Evolutionary conservation across 1,139 yeast species (phyloP).

Genomic region (Suhomyces wounanorum): DNA sequence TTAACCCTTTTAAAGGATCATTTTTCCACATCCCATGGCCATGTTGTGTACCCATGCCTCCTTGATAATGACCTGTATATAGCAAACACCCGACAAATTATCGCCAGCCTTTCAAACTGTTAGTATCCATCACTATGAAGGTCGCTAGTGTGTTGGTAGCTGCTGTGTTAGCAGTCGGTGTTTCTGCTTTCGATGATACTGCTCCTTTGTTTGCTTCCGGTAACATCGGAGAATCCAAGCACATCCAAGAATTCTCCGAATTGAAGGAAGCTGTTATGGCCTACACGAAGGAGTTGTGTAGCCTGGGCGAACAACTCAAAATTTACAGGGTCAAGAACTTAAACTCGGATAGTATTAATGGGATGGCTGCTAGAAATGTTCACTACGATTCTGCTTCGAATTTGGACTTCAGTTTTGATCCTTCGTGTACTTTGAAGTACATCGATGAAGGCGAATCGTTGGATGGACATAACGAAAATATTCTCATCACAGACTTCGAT

Average conservation of each 20-base stretch:
- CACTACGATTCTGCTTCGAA: slow-evolving; percentile 28
- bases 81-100: slow-evolving; percentile 1
- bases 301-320: slow-evolving; percentile 17
- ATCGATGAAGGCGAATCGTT: slow-evolving; percentile 10
- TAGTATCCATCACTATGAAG: slow-evolving; percentile 18
- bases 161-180: slow-evolving; percentile 13
- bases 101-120: not conserved
- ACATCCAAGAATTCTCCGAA: slow-evolving; percentile 24
- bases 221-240: slow-evolving; percentile 17
- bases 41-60: not conserved
- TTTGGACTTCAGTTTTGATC: slow-evolving; percentile 25
- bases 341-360: not conserved
- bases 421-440: slow-evolving; percentile 17
- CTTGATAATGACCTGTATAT: slow-evolving; percentile 4
- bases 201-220: slow-evolving; percentile 29
- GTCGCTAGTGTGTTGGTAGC: slow-evolving; percentile 16
- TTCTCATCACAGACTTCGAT: slow-evolving; percentile 30
- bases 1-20: not conserved
- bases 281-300: slow-evolving; percentile 23
- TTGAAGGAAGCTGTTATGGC: slow-evolving; percentile 19
- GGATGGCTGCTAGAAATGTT: slow-evolving; percentile 17
- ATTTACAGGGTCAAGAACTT: slow-evolving; percentile 30
- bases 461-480: slow-evolving; percentile 12
- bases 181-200: slow-evolving; percentile 35
- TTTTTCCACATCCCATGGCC: not conserved